A percentile compares a stretch with the other conserved stretches of the same genome.
Conservation (phyloP, 805 yeast genomes). For the Candida rishiriensis region DNA sequence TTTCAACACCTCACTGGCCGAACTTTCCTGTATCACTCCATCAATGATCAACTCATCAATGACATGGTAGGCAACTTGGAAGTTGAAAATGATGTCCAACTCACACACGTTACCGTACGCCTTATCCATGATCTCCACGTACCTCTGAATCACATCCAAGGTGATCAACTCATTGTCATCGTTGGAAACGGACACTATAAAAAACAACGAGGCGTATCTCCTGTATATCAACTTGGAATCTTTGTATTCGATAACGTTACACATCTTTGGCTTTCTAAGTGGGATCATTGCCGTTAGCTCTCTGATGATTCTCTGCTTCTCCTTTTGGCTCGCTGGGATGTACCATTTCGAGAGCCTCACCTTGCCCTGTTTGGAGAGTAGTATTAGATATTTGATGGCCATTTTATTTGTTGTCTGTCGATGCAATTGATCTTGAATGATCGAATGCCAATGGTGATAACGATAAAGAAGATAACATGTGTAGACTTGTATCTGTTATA, state of each 20-base stretch:
- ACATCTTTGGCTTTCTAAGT: slow-evolving; percentile 87
- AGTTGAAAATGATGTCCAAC: slow-evolving; percentile 92
- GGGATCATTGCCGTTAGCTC: slow-evolving; percentile 85
- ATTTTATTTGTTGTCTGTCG: slow-evolving; percentile 28
- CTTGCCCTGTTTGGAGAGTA: slow-evolving; percentile 93
- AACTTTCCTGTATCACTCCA: slow-evolving; percentile 82
- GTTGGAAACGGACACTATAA: slow-evolving; percentile 78
- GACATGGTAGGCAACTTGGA: slow-evolving; percentile 88
- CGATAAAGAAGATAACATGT: too few relatives aligned
- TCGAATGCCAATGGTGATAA: too few relatives aligned
- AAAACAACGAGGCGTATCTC: slow-evolving; percentile 89
- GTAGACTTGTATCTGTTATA: too few relatives aligned
- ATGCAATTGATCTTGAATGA: neutral
- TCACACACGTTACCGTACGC: slow-evolving; percentile 96
- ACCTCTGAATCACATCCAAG: slow-evolving; percentile 83
- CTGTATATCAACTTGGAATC: slow-evolving; percentile 84
- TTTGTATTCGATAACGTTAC: slow-evolving; percentile 85
- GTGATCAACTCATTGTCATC: slow-evolving; percentile 85
- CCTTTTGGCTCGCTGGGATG: slow-evolving; percentile 74
- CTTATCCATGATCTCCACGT: slow-evolving; percentile 95
- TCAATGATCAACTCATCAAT: slow-evolving; percentile 86
- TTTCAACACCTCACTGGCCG: slow-evolving; percentile 72
- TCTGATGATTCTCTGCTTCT: slow-evolving; percentile 74
- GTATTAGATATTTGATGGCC: slow-evolving; percentile 75
- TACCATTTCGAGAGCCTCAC: slow-evolving; percentile 94